These are phyloP conservation scores for Butyriboletus regius DNA, from an alignment of 1,284 basidiomycete genomes.

Conservation along the genomic window DNA sequence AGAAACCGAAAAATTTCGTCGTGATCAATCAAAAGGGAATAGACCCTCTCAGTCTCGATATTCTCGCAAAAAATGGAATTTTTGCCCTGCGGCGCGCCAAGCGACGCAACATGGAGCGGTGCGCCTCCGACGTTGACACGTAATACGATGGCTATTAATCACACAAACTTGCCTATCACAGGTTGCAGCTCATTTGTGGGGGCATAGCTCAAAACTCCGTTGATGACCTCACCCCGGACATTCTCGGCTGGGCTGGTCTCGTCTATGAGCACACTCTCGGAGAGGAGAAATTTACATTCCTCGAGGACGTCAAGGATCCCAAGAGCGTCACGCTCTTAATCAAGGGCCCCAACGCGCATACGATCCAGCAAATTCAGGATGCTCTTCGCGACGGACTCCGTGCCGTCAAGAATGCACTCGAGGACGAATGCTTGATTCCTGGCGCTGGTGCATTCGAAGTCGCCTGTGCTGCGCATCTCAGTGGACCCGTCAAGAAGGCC, in stretches of 20 bases:
- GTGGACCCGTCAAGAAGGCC: slow-evolving; percentile 70
- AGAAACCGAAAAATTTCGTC: slow-evolving; percentile 84
- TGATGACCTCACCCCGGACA: slow-evolving; percentile 85
- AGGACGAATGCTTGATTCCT: slow-evolving; percentile 82
- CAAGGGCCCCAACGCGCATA: slow-evolving; percentile 97
- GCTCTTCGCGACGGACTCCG: slow-evolving; percentile 93
- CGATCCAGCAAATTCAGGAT: slow-evolving; percentile 93
- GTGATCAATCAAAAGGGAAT: slow-evolving; percentile 99
- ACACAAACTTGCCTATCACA: slow-evolving; percentile 29
- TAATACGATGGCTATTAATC: slow-evolving; percentile 24
- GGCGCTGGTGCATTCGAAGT: slow-evolving; percentile 98
- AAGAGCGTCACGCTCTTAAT: slow-evolving; percentile 94
- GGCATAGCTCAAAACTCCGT: slow-evolving; percentile 96
- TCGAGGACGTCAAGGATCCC: slow-evolving; percentile 95
- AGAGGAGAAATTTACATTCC: slow-evolving; percentile 97
- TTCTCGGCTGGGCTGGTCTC: slow-evolving; percentile 93
- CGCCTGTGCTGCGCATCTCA: slow-evolving; percentile 80
- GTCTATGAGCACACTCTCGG: slow-evolving; percentile 99
- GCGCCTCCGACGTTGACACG: slow-evolving; percentile 20
- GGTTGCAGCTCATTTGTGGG: slow-evolving; percentile 88
- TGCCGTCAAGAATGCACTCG: slow-evolving; percentile 93
- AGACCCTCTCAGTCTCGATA: slow-evolving; percentile 93
- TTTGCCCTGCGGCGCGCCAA: slow-evolving; percentile 92
- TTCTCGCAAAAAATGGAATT: slow-evolving; percentile 95
- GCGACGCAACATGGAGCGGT: slow-evolving; percentile 96